Percentiles rank a stretch among this genome's conserved stretches.
Conservation (phyloP, 192 early-diverging fungal genomes). For the Diversispora eburnea region DNA sequence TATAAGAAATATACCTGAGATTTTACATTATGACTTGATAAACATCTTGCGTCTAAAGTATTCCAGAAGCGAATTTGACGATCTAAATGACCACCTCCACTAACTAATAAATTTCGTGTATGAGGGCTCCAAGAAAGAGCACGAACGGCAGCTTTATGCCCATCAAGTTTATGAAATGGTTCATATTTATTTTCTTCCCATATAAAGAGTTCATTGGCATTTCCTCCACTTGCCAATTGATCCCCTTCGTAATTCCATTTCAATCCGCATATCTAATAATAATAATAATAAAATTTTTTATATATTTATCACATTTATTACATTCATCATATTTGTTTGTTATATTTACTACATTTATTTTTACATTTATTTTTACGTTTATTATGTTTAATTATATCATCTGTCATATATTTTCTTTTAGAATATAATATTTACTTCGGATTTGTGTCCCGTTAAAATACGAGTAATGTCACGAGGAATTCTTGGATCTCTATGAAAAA, state of each 20-base stretch:
- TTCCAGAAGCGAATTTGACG: slow-evolving; percentile 88
- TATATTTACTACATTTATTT: too few species aligned
- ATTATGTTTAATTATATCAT: background rate
- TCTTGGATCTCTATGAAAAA: slow-evolving; percentile 70
- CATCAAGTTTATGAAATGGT: slow-evolving; percentile 54
- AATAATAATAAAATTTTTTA: background rate
- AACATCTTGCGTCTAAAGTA: slow-evolving; percentile 52
- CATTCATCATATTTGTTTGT: too few species aligned
- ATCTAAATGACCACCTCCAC: slow-evolving; percentile 92
- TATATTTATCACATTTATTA: background rate
- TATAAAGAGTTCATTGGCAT: slow-evolving; percentile 85
- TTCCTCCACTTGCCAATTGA: slow-evolving; percentile 84
- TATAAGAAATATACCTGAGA: slow-evolving; percentile 60
- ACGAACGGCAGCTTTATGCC: slow-evolving; percentile 89
- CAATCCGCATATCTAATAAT: slow-evolving; percentile 73
- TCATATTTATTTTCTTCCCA: slow-evolving; percentile 66
- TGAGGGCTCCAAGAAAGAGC: slow-evolving; percentile 92
- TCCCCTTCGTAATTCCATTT: slow-evolving; percentile 75
- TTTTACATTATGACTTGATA: slow-evolving; percentile 65
- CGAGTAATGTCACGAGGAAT: slow-evolving; percentile 41
- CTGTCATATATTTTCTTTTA: slow-evolving; percentile 6
- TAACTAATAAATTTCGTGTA: slow-evolving; percentile 69
- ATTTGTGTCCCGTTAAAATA: slow-evolving; percentile 49
- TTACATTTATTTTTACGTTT: too few species aligned
- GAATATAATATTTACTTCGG: slow-evolving; percentile 44